Conservation (phyloP, 768 basidiomycete species). For the Auricularia sp. region DNA sequence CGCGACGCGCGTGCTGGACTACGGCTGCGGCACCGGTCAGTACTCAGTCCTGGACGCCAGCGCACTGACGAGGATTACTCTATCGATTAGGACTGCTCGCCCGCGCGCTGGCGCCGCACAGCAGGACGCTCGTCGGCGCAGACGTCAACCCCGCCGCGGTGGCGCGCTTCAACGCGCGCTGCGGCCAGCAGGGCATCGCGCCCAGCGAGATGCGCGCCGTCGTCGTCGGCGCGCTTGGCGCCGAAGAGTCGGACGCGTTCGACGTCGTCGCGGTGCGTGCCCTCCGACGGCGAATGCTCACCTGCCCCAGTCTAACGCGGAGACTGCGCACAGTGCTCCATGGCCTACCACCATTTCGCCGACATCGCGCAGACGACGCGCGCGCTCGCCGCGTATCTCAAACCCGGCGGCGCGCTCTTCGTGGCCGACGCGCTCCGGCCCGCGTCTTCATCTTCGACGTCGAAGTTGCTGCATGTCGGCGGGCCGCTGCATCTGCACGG, state of each 20-base stretch:
- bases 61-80: neutral
- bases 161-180: constrained; percentile 50
- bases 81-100: constrained; percentile 46
- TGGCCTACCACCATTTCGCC: constrained; percentile 53
- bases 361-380: constrained; percentile 41
- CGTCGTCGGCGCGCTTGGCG: constrained; percentile 32
- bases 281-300: too few relatives aligned
- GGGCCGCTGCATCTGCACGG: neutral
- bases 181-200: constrained; percentile 49
- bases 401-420: constrained; percentile 49
- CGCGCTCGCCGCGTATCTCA: constrained; percentile 45
- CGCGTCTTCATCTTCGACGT: constrained; percentile 13
- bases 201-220: constrained; percentile 59
- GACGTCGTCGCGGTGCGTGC: constrained; percentile 53
- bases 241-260: constrained; percentile 36
- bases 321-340: constrained; percentile 37
- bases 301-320: too few relatives aligned
- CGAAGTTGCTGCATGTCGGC: constrained; percentile 7
- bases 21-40: constrained; percentile 63
- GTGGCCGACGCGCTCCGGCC: constrained; percentile 39
- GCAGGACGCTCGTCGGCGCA: constrained; percentile 56
- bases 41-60: neutral
- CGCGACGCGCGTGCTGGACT: constrained; percentile 54
- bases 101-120: constrained; percentile 46
- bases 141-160: constrained; percentile 69